Conservation (phyloP, 2,329 filamentous ascomycete genomes). For the Colletotrichum sp. region DNA sequence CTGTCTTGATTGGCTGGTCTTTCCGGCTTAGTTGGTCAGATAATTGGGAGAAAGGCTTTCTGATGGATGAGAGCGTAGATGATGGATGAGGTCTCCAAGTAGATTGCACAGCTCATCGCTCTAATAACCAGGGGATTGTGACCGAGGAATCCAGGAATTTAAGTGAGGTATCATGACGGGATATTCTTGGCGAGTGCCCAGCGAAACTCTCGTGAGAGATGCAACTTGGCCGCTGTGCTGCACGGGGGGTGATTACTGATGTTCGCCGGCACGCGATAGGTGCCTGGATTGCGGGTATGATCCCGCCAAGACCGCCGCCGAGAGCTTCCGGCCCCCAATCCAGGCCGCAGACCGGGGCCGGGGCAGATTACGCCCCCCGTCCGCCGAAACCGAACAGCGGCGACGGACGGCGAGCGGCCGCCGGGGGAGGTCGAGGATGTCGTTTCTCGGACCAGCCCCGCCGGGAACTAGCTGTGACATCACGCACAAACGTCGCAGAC, state of each 20-base stretch:
- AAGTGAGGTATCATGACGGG: neutral
- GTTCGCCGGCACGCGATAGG: neutral
- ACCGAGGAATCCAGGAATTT: neutral
- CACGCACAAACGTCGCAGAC: neutral
- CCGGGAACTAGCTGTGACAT: neutral
- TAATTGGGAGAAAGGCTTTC: neutral
- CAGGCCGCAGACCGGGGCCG: neutral
- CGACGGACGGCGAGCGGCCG: neutral
- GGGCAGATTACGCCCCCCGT: neutral
- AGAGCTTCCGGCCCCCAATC: neutral
- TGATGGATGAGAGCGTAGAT: neutral
- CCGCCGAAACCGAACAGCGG: neutral
- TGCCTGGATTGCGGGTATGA: accelerated
- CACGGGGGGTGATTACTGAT: neutral
- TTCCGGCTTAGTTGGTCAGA: neutral
- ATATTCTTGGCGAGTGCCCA: neutral
- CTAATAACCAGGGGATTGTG: accelerated
- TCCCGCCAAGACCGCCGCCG: neutral
- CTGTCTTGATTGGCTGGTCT: neutral
- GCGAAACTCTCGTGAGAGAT: neutral
- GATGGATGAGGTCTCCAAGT: neutral
- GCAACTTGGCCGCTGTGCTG: too few relatives aligned
- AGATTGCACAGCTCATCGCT: neutral
- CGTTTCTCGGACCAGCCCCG: neutral
- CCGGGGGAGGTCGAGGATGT: too few relatives aligned